Base-by-base conservation (phyloP, 768 basidiomycete species). In the Naematelia encephala region DNA sequence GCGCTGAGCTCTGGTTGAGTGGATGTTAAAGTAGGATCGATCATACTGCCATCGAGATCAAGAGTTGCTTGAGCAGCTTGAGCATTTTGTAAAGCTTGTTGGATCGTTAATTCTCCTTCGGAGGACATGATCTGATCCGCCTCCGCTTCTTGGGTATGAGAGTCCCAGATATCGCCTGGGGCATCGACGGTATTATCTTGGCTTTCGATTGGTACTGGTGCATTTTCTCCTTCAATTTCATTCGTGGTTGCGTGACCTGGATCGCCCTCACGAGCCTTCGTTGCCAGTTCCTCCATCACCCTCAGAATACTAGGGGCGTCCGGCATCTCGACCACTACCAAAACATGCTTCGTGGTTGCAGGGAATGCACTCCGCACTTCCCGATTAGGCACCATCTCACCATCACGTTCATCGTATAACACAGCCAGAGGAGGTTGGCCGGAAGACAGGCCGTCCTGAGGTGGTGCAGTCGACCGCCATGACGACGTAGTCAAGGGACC, bases 301-400 rank as follows among this genome's bases (percentile, higher is more conserved):
- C 87, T 85, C 67, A 91, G 82, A 45, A 93, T 85, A 54, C 90
- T 88, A 5, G 79, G 75, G 46, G 91, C 74, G 4, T 85, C 81
- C 21, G 91, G 91, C 83, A 94, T 83, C 60, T 92, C 88, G 51
- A 93, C 89, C 25, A 88, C 83, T 51, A 92, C 87, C 49, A 90
- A 85, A 2, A 87, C 88, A 74, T 91, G 90, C 28, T 58, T 59
- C 10, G 59, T 59, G 30, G 39, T 49, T 13, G 54, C 45, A 2
- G 69, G 75, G 39, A 62, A 72, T 10, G 67, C 44, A 25, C 56
- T 60, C 16, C 29, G 65, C 55, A n/a, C 45, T 59, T 23, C 64
- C 59, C 19, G 56, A 54, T 43, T 44, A 56, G 13, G 51, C 44
- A 25, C 57, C 30, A 4, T 49, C 53, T 16, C 54, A 63, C 14